These are phyloP conservation scores for Lachancea dasiensis DNA, from an alignment of 805 yeast species.

Conservation along the genomic window DNA sequence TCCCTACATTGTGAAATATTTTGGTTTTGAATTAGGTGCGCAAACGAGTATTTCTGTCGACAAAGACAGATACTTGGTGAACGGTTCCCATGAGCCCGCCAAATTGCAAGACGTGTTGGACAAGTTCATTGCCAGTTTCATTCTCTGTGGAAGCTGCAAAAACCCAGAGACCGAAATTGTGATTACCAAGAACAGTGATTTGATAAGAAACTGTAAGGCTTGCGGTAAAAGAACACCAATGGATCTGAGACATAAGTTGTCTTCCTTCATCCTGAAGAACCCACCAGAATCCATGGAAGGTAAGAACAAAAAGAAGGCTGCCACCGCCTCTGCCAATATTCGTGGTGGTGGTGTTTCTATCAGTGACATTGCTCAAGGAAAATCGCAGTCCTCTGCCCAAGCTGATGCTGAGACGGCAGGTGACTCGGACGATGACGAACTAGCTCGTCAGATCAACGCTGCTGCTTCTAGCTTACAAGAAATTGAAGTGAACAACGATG, in stretches of 20 bases:
- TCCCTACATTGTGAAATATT: slow-evolving; percentile 83
- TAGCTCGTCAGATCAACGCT: slow-evolving; percentile 73
- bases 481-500: slow-evolving; percentile 74
- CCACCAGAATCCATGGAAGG: slow-evolving; percentile 63
- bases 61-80: slow-evolving; percentile 82
- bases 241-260: slow-evolving; percentile 80
- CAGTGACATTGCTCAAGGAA: slow-evolving; percentile 65
- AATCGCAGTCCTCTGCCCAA: slow-evolving; percentile 28
- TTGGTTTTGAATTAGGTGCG: slow-evolving; percentile 96
- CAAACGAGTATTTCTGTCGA: slow-evolving; percentile 79
- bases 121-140: slow-evolving; percentile 89
- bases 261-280: slow-evolving; percentile 83
- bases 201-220: slow-evolving; percentile 94
- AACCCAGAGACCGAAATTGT: slow-evolving; percentile 96
- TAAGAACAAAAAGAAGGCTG: slow-evolving; percentile 64
- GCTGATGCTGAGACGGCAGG: slow-evolving; percentile 34
- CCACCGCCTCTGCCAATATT: slow-evolving; percentile 84
- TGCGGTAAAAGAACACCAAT: slow-evolving; percentile 87
- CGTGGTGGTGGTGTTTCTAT: slow-evolving; percentile 83
- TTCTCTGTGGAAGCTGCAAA: slow-evolving; percentile 89
- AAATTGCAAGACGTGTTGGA: slow-evolving; percentile 92
- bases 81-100: slow-evolving; percentile 87
- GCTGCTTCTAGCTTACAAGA: slow-evolving; percentile 70
- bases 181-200: slow-evolving; percentile 56
- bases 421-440: slow-evolving; percentile 59